A percentile compares a stretch with the other conserved stretches of the same genome.
These are phyloP conservation scores for Moringa oleifera DNA, from an alignment of 345 rosid genomes.

Conservation along the genomic window DNA sequence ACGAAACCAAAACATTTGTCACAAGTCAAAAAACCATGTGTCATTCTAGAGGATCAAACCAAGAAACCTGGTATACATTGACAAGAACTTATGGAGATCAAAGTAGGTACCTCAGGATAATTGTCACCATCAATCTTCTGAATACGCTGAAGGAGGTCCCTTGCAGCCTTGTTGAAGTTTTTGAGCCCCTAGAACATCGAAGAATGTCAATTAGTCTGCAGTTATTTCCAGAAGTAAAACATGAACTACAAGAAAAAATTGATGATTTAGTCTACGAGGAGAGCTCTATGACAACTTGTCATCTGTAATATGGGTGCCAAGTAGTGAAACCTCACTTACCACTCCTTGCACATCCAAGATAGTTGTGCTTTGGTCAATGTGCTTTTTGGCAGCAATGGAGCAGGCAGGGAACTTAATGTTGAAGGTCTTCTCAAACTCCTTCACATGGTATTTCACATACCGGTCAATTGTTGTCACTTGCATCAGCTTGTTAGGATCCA, in stretches of 20 bases:
- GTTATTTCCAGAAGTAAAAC: background rate
- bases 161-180: constrained; percentile 73
- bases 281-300: too few relatives aligned
- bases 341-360: constrained; percentile 94
- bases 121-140: constrained; percentile 81
- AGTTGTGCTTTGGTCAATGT: constrained; percentile 87
- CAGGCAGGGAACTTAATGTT: constrained; percentile 72
- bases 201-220: background rate
- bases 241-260: too few relatives aligned
- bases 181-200: constrained; percentile 63
- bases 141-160: constrained; percentile 68
- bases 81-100: background rate
- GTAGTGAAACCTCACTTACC: constrained; percentile 48
- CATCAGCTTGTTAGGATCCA: constrained; percentile 74
- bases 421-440: constrained; percentile 83
- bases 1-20: constrained; percentile 12
- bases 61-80: background rate
- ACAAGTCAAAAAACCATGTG: too few relatives aligned
- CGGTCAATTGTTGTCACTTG: constrained; percentile 80
- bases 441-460: constrained; percentile 74
- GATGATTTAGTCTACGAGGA: too few relatives aligned
- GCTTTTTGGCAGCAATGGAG: constrained; percentile 64
- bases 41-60: background rate
- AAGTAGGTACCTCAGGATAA: constrained; percentile 68
- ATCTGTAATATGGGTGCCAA: too few relatives aligned